Percentiles rank a stretch among this genome's conserved stretches.
Conservation (phyloP, 2,329 filamentous ascomycete species). For the Thielaviopsis euricoi region DNA sequence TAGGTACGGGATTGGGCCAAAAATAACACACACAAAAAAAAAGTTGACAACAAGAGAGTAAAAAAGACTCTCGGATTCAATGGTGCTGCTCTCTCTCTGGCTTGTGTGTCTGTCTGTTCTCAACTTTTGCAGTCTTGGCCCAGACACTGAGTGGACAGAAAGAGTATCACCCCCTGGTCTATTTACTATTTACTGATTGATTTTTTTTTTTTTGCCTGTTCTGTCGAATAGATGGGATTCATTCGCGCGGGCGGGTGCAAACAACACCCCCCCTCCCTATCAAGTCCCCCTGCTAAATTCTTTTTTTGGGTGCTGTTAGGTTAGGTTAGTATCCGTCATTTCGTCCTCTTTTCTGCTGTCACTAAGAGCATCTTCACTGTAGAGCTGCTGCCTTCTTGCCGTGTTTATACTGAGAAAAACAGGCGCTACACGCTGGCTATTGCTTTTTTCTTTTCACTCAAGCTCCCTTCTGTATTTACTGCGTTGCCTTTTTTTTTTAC, state of each 20-base stretch:
- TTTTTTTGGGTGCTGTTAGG: too few species aligned
- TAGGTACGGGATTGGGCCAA: background rate
- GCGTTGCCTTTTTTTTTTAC: background rate
- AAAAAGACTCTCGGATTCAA: background rate
- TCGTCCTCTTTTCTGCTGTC: too few species aligned
- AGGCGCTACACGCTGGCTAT: too few species aligned
- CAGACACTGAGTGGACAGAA: slow-evolving; percentile 4
- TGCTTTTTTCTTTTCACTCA: too few species aligned
- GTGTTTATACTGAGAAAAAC: too few species aligned
- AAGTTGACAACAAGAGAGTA: too few species aligned
- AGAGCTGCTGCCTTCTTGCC: too few species aligned
- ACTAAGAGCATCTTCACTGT: too few species aligned
- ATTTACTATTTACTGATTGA: background rate
- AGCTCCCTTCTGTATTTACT: too few species aligned
- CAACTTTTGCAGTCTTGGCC: slow-evolving; percentile 2
- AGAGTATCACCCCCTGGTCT: slow-evolving; percentile 6
- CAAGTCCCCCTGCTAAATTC: too few species aligned
- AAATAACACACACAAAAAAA: background rate
- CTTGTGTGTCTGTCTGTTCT: slow-evolving; percentile 2
- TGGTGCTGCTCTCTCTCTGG: background rate
- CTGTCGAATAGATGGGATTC: too few species aligned
- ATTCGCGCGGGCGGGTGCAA: background rate
- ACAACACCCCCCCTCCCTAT: background rate
- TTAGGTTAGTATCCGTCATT: too few species aligned
- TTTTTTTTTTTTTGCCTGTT: background rate